Evolutionary conservation across 148 eudicot species (phyloP).

Genomic region (Rhododendron henanense): DNA sequence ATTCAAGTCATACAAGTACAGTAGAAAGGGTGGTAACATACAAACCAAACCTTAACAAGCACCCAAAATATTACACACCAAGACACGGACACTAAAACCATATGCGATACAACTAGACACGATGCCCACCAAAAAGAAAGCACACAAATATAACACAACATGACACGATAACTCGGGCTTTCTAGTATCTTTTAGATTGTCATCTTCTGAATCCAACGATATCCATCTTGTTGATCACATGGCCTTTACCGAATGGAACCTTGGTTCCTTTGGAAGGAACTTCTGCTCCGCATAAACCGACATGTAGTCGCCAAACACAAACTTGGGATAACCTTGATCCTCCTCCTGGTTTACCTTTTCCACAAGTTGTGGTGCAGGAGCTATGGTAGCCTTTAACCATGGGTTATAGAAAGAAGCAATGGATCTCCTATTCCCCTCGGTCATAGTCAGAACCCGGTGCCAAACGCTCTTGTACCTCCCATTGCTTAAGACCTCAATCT

Average conservation of each 20-base stretch:
- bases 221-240: constrained; percentile 21
- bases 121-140: not conserved
- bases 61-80: not conserved
- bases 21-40: not conserved
- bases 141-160: not conserved
- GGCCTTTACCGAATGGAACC: constrained; percentile 71
- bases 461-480: constrained; percentile 87
- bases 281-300: constrained; percentile 78
- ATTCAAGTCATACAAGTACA: not conserved
- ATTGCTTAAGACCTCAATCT: constrained; percentile 84
- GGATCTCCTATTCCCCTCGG: constrained; percentile 62
- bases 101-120: not conserved
- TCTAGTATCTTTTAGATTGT: not conserved
- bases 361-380: constrained; percentile 53
- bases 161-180: not conserved
- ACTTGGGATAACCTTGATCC: constrained; percentile 49
- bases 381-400: constrained; percentile 56
- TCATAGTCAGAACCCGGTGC: constrained; percentile 62
- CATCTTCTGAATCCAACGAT: not conserved
- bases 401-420: constrained; percentile 89
- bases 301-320: constrained; percentile 84
- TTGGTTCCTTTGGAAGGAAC: constrained; percentile 78
- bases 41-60: not conserved
- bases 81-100: not conserved
- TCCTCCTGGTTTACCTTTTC: constrained; percentile 22